Evolutionary conservation across 2,329 filamentous ascomycete species (phyloP), one percentile per base, ranked within the genome.

Genomic region (Pestalotiopsis sp.): DNA sequence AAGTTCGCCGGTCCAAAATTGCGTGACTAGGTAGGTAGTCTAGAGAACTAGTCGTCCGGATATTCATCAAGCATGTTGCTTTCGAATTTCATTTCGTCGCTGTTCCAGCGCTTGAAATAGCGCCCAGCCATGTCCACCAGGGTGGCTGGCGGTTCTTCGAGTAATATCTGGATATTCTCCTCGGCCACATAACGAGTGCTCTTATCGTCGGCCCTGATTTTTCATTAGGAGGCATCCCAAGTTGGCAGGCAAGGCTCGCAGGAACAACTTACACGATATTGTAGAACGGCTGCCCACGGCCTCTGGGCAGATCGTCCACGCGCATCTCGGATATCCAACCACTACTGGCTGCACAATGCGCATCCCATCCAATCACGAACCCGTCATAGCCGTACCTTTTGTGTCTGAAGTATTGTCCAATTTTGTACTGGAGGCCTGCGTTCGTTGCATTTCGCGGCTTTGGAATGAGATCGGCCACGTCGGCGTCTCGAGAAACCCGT

Each of bases 11-110:
- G 27, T 31, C 27, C 27, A 31, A 31, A 31, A 7, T 7, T 31
- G 27, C 5, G 27, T 20, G 3, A 25, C 20, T 13, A 12, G 56
- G 20, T 11, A 23, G 20, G 20, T 23, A 20, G 23, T 25, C 12
- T 7, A 59, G 56, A 59, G n/a, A 25, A 20, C 73, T 62, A 92
- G 77, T 91, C 88, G 74, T 92, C 88, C 4, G 90, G 90, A 79
- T 92, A 92, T 75, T 92, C 88, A 64, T 91, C 88, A 69, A 76
- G 80, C 52, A 92, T 82, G 77, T 92, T 92, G 78, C 89, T 91
- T 23, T 92, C 82, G 79, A 92, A 92, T 13, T 74, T 76, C 64
- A 81, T 80, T 0, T 75, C 77, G 14, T 74, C 75, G 1, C 75
- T 73, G 76, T 91, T 88, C 86, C 88, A 92, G 45, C 90, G 81